phyloP scores from a whole-genome alignment of 202 grass and related monocot genomes.

The Alloteropsis angusta region DNA sequence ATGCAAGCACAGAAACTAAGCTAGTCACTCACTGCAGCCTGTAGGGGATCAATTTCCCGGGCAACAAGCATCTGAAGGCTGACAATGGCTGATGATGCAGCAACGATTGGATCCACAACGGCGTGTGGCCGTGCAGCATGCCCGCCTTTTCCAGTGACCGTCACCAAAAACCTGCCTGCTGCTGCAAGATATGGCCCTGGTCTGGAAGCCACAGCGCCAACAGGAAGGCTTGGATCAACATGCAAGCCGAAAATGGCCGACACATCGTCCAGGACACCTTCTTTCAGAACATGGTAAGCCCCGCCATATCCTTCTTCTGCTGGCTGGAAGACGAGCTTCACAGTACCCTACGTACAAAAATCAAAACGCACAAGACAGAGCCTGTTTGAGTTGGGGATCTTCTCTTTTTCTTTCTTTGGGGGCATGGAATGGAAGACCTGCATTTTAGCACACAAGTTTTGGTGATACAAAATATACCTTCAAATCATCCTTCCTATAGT shows the following conservation, averaged over 20 bases:
- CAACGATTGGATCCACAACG: slow-evolving; percentile 39
- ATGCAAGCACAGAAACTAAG: background rate
- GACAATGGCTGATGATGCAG: slow-evolving; percentile 39
- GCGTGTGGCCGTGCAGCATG: slow-evolving; percentile 30
- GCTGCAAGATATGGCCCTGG: slow-evolving; percentile 37
- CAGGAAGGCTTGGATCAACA: slow-evolving; percentile 12
- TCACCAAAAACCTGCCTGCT: slow-evolving; percentile 26
- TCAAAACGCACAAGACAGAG: background rate
- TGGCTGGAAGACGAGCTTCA: slow-evolving; percentile 69
- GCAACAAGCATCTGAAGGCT: slow-evolving; percentile 41
- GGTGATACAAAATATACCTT: background rate
- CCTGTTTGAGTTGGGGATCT: too few relatives aligned
- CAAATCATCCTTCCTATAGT: background rate
- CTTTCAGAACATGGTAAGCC: slow-evolving; percentile 42
- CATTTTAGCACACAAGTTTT: background rate
- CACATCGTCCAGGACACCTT: slow-evolving; percentile 32
- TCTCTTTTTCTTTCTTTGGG: background rate
- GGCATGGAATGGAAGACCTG: too few relatives aligned
- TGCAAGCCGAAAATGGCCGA: slow-evolving; percentile 51
- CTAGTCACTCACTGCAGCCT: background rate
- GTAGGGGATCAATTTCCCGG: slow-evolving; percentile 44
- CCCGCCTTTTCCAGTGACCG: slow-evolving; percentile 42
- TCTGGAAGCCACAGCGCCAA: slow-evolving; percentile 22
- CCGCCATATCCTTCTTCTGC: slow-evolving; percentile 52
- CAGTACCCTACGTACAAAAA: slow-evolving; percentile 52